Conservation (phyloP, 768 basidiomycete genomes). For the Mrakia blollopis region DNA sequence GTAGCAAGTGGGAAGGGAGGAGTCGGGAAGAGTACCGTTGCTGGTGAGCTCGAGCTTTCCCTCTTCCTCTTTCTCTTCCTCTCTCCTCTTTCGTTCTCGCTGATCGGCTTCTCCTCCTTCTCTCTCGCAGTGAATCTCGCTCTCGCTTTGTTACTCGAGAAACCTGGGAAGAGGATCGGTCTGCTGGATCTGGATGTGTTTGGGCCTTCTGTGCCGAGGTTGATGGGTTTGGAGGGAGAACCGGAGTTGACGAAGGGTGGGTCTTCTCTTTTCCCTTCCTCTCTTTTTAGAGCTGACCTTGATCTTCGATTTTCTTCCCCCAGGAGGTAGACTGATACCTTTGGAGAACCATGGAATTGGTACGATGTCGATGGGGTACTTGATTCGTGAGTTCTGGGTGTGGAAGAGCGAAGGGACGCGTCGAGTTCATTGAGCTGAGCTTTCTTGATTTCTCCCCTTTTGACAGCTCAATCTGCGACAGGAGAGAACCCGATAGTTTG, state of each 20-base stretch:
- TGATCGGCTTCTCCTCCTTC: background rate
- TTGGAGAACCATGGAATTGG: conserved; percentile 81
- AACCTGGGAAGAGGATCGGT: conserved; percentile 60
- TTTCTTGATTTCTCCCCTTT: background rate
- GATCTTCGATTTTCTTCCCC: background rate
- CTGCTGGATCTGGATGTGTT: conserved; percentile 93
- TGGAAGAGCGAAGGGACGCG: background rate
- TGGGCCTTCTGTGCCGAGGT: conserved; percentile 85
- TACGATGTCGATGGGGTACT: conserved; percentile 96
- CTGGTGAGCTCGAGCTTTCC: conserved; percentile 54
- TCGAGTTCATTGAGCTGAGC: background rate
- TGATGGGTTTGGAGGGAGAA: conserved; percentile 84
- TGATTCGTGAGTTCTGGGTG: conserved; percentile 51
- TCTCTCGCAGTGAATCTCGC: conserved; percentile 66
- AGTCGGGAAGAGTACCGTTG: conserved; percentile 90
- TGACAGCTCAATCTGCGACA: conserved; percentile 50
- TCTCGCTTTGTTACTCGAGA: conserved; percentile 54
- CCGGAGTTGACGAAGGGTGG: conserved; percentile 67
- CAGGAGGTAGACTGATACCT: conserved; percentile 74
- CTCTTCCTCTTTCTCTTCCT: conserved; percentile 20
- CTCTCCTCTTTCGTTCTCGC: conserved; percentile 31
- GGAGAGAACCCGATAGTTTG: conserved; percentile 80
- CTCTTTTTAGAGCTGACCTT: background rate
- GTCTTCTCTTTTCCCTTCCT: background rate
- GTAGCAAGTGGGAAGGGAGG: conserved; percentile 94